Evolutionary conservation across 345 rosid genomes (phyloP).

Genomic region (Dimocarpus longan): DNA sequence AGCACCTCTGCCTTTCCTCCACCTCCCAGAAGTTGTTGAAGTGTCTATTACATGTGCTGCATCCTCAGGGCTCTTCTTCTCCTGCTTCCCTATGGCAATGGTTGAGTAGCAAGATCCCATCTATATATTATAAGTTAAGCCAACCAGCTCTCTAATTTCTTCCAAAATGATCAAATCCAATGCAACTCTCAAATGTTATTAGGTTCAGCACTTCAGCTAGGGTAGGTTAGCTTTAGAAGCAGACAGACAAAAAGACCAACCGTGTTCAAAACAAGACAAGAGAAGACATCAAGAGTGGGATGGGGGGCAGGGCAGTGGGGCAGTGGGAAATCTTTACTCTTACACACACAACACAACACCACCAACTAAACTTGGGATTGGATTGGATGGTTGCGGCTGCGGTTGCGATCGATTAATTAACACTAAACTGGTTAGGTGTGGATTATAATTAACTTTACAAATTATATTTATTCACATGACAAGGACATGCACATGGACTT

Average conservation of each 20-base stretch:
- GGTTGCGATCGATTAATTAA: background rate
- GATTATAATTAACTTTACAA: too few relatives aligned
- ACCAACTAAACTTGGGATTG: too few relatives aligned
- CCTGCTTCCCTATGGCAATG: background rate
- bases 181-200: background rate
- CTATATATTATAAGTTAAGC: background rate
- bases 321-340: background rate
- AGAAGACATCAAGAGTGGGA: too few relatives aligned
- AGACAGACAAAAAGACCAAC: background rate
- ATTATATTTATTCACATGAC: too few relatives aligned
- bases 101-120: conserved; percentile 27
- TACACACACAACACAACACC: too few relatives aligned
- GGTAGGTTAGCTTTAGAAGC: background rate
- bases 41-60: conserved; percentile 15
- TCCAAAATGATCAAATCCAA: background rate
- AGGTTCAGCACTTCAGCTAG: background rate
- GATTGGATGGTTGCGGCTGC: too few relatives aligned
- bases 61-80: background rate
- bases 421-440: too few relatives aligned
- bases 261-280: background rate
- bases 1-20: conserved; percentile 56
- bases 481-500: too few relatives aligned
- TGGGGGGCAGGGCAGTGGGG: background rate
- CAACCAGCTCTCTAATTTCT: background rate
- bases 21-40: conserved; percentile 37